Evolutionary conservation across 2,329 filamentous ascomycete species (phyloP).

Genomic region (Fusarium pininemorale): DNA sequence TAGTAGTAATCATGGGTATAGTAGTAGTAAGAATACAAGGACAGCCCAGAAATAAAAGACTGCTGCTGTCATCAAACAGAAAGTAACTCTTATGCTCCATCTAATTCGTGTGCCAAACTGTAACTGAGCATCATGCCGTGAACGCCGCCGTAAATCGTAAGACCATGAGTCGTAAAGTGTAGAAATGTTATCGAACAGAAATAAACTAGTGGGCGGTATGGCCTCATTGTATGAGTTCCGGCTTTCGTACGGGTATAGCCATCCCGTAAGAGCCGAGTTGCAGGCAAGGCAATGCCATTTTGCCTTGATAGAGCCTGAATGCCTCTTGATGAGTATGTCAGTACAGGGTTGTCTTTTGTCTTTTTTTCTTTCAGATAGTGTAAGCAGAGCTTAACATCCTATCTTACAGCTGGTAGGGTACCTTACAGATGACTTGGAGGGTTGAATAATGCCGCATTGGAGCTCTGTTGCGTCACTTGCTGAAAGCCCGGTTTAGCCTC

Average conservation of each 20-base stretch:
- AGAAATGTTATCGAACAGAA: not conserved
- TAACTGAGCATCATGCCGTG: slow-evolving; percentile 5
- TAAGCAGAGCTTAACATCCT: slow-evolving; percentile 23
- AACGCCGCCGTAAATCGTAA: slow-evolving; percentile 32
- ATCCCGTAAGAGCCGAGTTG: slow-evolving; percentile 1
- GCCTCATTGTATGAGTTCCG: not conserved
- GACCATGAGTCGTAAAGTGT: slow-evolving; percentile 30
- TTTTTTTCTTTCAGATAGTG: not conserved
- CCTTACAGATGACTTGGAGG: not conserved
- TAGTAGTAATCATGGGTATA: slow-evolving; percentile 15
- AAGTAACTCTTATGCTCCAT: slow-evolving; percentile 11
- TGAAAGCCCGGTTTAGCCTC: slow-evolving; percentile 38
- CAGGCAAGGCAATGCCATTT: not conserved
- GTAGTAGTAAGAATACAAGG: slow-evolving; percentile 11
- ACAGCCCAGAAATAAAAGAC: not conserved
- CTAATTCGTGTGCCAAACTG: slow-evolving; percentile 13
- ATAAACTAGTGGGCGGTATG: not conserved
- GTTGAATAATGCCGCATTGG: slow-evolving; percentile 10
- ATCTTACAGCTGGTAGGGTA: slow-evolving; percentile 1
- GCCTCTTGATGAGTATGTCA: not conserved
- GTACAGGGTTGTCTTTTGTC: not conserved
- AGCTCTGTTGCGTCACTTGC: slow-evolving; percentile 21
- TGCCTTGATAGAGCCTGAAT: slow-evolving; percentile 3
- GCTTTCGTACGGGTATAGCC: not conserved
- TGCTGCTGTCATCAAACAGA: slow-evolving; percentile 12